phyloP scores from a whole-genome alignment of 495 filamentous ascomycete species.

The Parmelia sp. region DNA sequence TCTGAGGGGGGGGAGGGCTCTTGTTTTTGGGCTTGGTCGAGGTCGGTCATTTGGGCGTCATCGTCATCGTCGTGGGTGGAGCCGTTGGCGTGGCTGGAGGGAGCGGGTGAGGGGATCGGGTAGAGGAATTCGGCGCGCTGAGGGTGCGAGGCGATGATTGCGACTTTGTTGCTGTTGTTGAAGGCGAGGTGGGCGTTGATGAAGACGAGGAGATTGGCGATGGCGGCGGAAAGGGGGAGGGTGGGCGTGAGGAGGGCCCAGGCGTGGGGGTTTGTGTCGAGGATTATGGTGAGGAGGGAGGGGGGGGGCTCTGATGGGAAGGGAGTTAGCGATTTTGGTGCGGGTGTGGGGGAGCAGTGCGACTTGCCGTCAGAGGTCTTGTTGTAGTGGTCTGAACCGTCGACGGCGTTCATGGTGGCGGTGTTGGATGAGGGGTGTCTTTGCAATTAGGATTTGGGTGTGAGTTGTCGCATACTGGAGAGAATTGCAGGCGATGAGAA shows the following conservation, averaged over 20 bases:
- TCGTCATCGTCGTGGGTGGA: constrained; percentile 27
- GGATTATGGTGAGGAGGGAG: constrained; percentile 81
- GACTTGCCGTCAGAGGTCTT: constrained; percentile 46
- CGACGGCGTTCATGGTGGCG: constrained; percentile 69
- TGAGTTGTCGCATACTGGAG: background rate
- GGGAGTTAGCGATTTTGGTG: constrained; percentile 21
- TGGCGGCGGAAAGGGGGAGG: constrained; percentile 75
- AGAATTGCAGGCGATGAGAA: background rate
- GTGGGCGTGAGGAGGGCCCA: constrained; percentile 72
- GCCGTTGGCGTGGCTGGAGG: constrained; percentile 19
- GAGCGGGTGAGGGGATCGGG: constrained; percentile 42
- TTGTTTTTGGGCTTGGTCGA: background rate
- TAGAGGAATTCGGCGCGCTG: constrained; percentile 85
- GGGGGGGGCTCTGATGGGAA: constrained; percentile 59
- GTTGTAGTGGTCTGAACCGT: constrained; percentile 81
- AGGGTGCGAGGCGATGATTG: constrained; percentile 82
- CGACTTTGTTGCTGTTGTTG: constrained; percentile 86
- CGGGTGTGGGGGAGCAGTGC: background rate
- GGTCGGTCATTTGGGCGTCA: constrained; percentile 44
- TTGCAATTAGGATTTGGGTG: background rate
- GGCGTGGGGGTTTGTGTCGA: constrained; percentile 94
- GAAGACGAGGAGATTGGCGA: constrained; percentile 91
- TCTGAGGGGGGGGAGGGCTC: background rate
- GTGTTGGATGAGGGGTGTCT: background rate
- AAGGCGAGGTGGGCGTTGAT: constrained; percentile 92